Evolutionary conservation across 2,329 filamentous ascomycete genomes (phyloP).

Genomic region (Colletotrichum agaves): DNA sequence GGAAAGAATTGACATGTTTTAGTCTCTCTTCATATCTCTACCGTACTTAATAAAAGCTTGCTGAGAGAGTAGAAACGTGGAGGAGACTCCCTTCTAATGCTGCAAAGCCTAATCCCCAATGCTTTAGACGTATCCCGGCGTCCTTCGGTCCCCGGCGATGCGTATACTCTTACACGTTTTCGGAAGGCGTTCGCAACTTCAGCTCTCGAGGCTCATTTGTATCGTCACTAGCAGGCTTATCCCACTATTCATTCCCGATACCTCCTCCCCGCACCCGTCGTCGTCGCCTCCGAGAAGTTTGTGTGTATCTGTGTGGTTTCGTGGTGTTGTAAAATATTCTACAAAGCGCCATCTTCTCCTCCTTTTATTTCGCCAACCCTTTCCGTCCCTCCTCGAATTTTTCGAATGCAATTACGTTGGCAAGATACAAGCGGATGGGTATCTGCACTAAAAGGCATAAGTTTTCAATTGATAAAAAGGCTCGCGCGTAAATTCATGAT

Average conservation of each 20-base stretch:
- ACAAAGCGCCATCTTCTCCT: constrained; percentile 27
- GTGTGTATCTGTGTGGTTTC: constrained; percentile 12
- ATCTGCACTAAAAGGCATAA: constrained; percentile 28
- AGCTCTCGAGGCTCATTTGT: not conserved
- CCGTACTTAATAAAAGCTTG: not conserved
- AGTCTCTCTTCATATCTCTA: not conserved
- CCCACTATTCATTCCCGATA: not conserved
- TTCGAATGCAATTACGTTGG: constrained; percentile 31
- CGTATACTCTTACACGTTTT: constrained; percentile 20
- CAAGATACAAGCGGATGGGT: constrained; percentile 26
- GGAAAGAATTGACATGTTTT: not conserved
- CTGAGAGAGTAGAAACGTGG: not conserved
- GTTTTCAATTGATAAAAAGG: constrained; percentile 21
- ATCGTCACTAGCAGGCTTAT: too few relatives aligned
- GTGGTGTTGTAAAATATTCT: constrained; percentile 20
- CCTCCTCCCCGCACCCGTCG: constrained; percentile 16
- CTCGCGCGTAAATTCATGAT: constrained; percentile 33
- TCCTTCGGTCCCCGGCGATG: not conserved
- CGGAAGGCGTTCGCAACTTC: not conserved
- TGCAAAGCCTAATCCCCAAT: not conserved
- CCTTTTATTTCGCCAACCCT: not conserved
- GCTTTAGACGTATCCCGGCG: not conserved
- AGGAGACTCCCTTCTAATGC: constrained; percentile 9
- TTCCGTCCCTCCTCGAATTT: not conserved
- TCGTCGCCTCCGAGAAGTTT: constrained; percentile 11